Base-by-base conservation (phyloP, 2,329 filamentous ascomycete genomes). In the Conoideocrella luteorostrata region DNA sequence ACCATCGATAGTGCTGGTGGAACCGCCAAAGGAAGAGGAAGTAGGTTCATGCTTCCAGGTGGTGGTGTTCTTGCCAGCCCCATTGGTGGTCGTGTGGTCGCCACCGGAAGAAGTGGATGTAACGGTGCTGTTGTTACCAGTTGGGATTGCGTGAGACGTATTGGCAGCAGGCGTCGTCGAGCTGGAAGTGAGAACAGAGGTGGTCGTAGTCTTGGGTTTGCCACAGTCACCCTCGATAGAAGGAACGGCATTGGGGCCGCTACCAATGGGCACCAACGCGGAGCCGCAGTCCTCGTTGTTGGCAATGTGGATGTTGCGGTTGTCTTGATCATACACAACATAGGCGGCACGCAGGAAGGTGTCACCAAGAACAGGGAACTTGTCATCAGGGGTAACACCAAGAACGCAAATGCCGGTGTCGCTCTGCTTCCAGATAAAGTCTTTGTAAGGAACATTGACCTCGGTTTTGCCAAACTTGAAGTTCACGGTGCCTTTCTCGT, bases 401-500 rank as follows among this genome's bases (percentile, higher is more conserved):
- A 79, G 57, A 35, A 71, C 65, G 35, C 67, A 63, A 18, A 55
- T 49, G 23, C 47, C 52, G 18, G 57, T 50, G 24, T 53, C 45
- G 11, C 55, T 52, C 34, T 63, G 57, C 34, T 62, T 50, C 66
- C 66, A 69, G 45, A 75, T 63, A 30, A 77, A 70, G 52, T 77
- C 71, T 17, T 55, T 59, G 42, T 72, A 61, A 7, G 66, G 54
- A 9, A 77, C 71, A 28, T 64, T 64, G 54, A 77, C 68, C 18
- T 55, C 53, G 21, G 58, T 57, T 23, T 67, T 64, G 35, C 67
- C 71, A 50, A 77, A 76, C 34, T 63, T 64, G 50, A 73, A 77
- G 53, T 72, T 65, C 43, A 77, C 52, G 0, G 59, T 65, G 33
- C 69, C 70, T 30, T 63, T 52, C 21, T 63, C 55, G 33, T 63